Conservation (phyloP, 148 eudicot genomes). For the Fallopia convolvulus region DNA sequence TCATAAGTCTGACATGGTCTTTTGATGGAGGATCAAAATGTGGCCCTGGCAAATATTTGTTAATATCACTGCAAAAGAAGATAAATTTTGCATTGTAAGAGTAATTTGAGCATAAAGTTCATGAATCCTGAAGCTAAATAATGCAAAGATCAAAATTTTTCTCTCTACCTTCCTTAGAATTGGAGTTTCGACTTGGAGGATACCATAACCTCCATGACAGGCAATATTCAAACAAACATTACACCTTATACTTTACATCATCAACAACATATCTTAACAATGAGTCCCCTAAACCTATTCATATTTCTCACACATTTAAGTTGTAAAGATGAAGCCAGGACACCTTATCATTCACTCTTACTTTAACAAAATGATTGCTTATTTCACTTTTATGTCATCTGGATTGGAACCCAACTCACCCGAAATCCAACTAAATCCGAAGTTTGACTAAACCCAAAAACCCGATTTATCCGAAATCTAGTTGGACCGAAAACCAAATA, state of each 20-base stretch:
- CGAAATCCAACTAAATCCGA: too few species aligned
- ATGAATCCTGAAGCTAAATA: background rate
- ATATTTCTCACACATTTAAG: background rate
- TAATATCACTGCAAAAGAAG: slow-evolving; percentile 55
- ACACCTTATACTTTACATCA: background rate
- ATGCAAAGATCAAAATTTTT: background rate
- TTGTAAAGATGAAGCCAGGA: background rate
- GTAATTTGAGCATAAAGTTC: background rate
- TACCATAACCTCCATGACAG: background rate
- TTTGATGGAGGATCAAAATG: slow-evolving; percentile 91
- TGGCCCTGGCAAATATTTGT: slow-evolving; percentile 81
- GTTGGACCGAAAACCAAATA: too few species aligned
- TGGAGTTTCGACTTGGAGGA: background rate
- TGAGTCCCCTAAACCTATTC: background rate
- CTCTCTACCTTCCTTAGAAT: background rate
- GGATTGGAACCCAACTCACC: background rate
- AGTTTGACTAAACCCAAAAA: too few species aligned
- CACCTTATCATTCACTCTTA: background rate
- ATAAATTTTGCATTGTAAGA: background rate
- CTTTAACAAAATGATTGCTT: background rate
- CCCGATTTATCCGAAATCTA: too few species aligned
- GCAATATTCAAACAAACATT: background rate
- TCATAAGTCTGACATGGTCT: slow-evolving; percentile 47
- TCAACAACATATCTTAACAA: background rate
- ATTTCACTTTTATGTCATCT: background rate